A percentile compares a stretch with the other conserved stretches of the same genome.
These are phyloP conservation scores for Brassica nigra DNA, from an alignment of 345 rosid genomes.

Conservation along the genomic window DNA sequence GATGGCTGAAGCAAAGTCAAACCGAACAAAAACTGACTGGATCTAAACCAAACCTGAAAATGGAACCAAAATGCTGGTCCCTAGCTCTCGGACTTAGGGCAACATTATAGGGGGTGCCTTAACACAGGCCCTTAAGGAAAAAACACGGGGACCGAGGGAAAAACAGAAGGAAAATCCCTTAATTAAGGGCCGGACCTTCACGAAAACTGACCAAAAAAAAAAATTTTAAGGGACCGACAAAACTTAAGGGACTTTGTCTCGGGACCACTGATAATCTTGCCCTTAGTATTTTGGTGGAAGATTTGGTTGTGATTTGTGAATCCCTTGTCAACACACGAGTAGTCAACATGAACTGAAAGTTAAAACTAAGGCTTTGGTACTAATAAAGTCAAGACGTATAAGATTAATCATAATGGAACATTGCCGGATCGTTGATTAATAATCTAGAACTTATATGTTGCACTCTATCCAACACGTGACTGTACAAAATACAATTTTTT, in stretches of 20 bases:
- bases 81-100: not conserved
- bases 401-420: not conserved
- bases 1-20: not conserved
- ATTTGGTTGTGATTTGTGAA: not conserved
- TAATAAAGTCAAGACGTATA: not conserved
- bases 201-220: too few species aligned
- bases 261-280: too few species aligned
- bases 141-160: too few species aligned
- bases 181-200: too few species aligned
- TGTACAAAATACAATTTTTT: not conserved
- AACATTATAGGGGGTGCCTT: too few species aligned
- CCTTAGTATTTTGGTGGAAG: not conserved
- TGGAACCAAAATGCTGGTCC: not conserved
- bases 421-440: not conserved
- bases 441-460: not conserved
- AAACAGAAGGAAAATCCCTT: too few species aligned
- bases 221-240: too few species aligned
- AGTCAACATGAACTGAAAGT: not conserved
- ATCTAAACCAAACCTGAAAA: not conserved
- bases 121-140: too few species aligned
- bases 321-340: not conserved
- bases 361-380: not conserved
- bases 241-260: too few species aligned
- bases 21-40: not conserved
- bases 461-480: not conserved